phyloP scores from a whole-genome alignment of 2,329 filamentous ascomycete species.

The Cladosporium sp. region DNA sequence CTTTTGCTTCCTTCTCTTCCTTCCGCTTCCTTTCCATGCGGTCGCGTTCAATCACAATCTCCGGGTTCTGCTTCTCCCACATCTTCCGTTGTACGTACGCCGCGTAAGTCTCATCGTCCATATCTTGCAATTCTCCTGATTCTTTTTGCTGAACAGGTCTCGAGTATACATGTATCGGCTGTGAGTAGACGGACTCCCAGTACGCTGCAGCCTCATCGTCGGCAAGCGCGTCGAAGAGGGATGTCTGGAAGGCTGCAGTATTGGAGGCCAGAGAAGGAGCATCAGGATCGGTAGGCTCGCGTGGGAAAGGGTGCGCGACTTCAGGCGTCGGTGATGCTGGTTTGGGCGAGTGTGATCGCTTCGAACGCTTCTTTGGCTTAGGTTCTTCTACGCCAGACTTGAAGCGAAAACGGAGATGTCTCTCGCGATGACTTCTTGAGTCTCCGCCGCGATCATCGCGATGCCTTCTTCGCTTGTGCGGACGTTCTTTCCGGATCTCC shows the following conservation, averaged over 20 bases:
- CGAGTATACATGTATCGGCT: constrained; percentile 82
- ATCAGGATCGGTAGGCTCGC: constrained; percentile 30
- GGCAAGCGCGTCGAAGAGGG: constrained; percentile 92
- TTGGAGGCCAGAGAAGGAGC: constrained; percentile 1
- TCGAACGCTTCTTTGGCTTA: constrained; percentile 29
- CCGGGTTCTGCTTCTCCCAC: constrained; percentile 93
- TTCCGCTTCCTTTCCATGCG: constrained; percentile 55
- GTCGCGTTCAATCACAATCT: constrained; percentile 74
- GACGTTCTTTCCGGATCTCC: constrained; percentile 20
- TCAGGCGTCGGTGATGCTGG: constrained; percentile 16
- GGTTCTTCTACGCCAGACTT: constrained; percentile 29
- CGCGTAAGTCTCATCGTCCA: constrained; percentile 92
- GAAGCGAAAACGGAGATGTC: constrained; percentile 31
- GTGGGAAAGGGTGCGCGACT: constrained; percentile 36
- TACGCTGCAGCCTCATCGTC: constrained; percentile 95
- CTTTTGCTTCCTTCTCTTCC: constrained; percentile 47
- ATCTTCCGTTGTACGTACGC: constrained; percentile 81
- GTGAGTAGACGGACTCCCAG: constrained; percentile 95
- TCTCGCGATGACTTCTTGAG: constrained; percentile 1
- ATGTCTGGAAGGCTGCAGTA: constrained; percentile 82
- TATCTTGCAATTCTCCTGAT: constrained; percentile 67
- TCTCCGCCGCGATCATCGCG: constrained; percentile 19
- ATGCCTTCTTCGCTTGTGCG: constrained; percentile 15
- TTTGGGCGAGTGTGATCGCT: constrained; percentile 16
- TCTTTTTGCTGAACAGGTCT: constrained; percentile 59